Evolutionary conservation across 148 eudicot species (phyloP), one percentile per base, ranked within the genome.

Genomic region (Cornus suecica): DNA sequence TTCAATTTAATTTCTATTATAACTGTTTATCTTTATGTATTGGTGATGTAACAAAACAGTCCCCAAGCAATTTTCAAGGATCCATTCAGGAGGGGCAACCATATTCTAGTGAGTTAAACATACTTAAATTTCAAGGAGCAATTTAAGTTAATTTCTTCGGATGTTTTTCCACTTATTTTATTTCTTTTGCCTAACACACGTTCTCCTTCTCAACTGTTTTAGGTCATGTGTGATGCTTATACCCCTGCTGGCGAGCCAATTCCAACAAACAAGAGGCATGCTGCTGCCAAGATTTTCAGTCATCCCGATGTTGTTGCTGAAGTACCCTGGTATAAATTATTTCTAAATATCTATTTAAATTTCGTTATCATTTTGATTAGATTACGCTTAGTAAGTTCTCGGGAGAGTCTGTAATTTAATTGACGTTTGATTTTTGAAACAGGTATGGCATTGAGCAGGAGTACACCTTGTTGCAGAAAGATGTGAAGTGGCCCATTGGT

Each of bases 401-500:
- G 15, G 1, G 22, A 29, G 5, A 29, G 5, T 24, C 37, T 34
- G 24, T 61, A 8, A 41, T 80, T 63, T 27, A 29, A 37, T 20
- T 70, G 26, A 8, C n/a, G 28, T 65, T 60, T 25, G 0, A 6
- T 76, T 29, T 68, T 5, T 22, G 5, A 48, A 62, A 62, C 70
- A 86, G 86, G 86, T 83, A 82, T 69, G 89, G 89, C 0, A 82
- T 87, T 65, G 89, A 86, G 65, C 89, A 86, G 67, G 89, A 86
- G 78, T 86, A 86, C 77, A 86, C 89, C 34, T 77, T 86, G 79
- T 54, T 87, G 76, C 87, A 84, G 73, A 84, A 77, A 71, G 84
- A 84, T 29, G 74, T 82, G 15, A 80, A 84, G 29, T 87, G 89
- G 89, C 89, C 89, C 1, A 18, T 87, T 7, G 89, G 89, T 18